These are phyloP conservation scores for Rubroboletus satanas DNA, from an alignment of 768 basidiomycete species.

Conservation along the genomic window DNA sequence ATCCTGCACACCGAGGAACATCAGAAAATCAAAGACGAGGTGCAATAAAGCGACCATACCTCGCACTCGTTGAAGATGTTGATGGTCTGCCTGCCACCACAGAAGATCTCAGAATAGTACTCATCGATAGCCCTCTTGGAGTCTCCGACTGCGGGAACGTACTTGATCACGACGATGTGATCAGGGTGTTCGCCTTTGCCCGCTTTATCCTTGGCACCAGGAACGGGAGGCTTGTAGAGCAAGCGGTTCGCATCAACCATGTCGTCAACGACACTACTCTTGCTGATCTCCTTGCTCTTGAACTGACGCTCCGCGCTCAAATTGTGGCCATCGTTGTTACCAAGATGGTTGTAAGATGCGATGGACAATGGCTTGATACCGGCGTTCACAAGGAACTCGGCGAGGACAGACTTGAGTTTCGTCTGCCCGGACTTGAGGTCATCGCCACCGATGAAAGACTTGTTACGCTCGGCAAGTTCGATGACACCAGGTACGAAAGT, in stretches of 20 bases:
- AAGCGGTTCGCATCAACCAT: constrained; percentile 92
- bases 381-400: constrained; percentile 98
- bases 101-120: constrained; percentile 97
- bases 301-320: constrained; percentile 89
- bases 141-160: constrained; percentile 94
- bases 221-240: constrained; percentile 78
- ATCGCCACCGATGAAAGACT: constrained; percentile 95
- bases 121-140: constrained; percentile 99
- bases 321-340: constrained; percentile 96
- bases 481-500: constrained; percentile 97
- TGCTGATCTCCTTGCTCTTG: constrained; percentile 97
- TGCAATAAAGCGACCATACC: constrained; percentile 36
- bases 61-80: constrained; percentile 99
- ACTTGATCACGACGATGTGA: constrained; percentile 96
- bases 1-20: constrained; percentile 47
- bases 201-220: constrained; percentile 49
- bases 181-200: constrained; percentile 96
- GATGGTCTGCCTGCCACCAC: constrained; percentile 90
- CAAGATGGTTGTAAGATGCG: constrained; percentile 97
- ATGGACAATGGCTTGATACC: constrained; percentile 98
- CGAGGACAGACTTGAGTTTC: constrained; percentile 93
- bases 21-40: not conserved
- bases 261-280: constrained; percentile 95
- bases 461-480: constrained; percentile 81
- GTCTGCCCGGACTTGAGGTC: constrained; percentile 98